Conservation (phyloP, 1,139 yeast species). For the Arxiozyma slooffiae region DNA sequence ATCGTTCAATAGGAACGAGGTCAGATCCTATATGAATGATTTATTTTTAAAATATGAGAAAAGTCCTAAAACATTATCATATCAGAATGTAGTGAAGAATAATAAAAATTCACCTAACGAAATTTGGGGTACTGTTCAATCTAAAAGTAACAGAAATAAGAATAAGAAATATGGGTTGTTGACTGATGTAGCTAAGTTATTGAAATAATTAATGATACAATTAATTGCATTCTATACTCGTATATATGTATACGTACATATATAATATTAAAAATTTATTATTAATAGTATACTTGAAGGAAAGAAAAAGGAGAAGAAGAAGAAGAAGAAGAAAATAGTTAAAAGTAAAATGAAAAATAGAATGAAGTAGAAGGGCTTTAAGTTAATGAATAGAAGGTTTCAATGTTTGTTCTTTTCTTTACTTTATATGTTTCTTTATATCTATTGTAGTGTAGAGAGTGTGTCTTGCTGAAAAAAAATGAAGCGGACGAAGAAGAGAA, state of each 20-base stretch:
- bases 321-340: too few relatives aligned
- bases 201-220: constrained; percentile 10
- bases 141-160: constrained; percentile 16
- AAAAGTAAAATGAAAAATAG: too few relatives aligned
- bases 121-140: constrained; percentile 27
- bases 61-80: constrained; percentile 3
- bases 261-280: too few relatives aligned
- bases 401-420: too few relatives aligned
- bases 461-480: not conserved
- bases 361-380: too few relatives aligned
- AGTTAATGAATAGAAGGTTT: too few relatives aligned
- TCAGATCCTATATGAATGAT: constrained; percentile 17
- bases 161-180: constrained; percentile 26
- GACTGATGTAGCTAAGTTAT: constrained; percentile 21
- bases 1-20: constrained; percentile 25
- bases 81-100: not conserved
- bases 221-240: not conserved
- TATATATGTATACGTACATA: too few relatives aligned
- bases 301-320: too few relatives aligned
- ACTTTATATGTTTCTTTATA: too few relatives aligned
- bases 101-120: constrained; percentile 9
- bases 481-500: not conserved
- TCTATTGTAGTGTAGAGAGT: too few relatives aligned
- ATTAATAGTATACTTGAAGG: not conserved
- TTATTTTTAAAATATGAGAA: constrained; percentile 14